Conservation (phyloP, 2,329 filamentous ascomycete genomes). For the Davidsoniella australis region DNA sequence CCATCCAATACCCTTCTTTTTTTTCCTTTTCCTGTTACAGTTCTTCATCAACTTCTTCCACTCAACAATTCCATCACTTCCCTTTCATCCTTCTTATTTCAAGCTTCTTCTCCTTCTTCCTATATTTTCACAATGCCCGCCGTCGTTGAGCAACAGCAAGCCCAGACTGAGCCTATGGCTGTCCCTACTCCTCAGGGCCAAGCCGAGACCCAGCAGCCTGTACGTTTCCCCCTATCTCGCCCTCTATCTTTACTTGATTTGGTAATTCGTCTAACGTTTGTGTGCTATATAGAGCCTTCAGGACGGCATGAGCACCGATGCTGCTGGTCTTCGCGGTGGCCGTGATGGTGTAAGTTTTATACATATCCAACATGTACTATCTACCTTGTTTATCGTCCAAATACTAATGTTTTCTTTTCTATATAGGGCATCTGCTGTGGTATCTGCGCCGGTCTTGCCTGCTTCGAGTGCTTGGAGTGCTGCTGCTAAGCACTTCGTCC, state of each 20-base stretch:
- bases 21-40: neutral
- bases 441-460: constrained; percentile 24
- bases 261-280: neutral
- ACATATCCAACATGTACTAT: neutral
- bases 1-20: neutral
- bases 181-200: neutral
- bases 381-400: neutral
- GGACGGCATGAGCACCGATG: constrained; percentile 2
- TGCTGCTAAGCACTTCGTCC: constrained; percentile 15
- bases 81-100: too few relatives aligned
- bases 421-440: constrained; percentile 24
- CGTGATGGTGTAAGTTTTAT: constrained; percentile 5
- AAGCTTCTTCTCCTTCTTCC: too few relatives aligned
- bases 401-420: neutral
- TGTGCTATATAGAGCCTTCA: neutral
- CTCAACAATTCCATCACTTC: neutral
- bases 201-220: constrained; percentile 7
- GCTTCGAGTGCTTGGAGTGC: constrained; percentile 22
- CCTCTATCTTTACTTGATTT: neutral
- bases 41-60: neutral
- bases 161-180: constrained; percentile 2
- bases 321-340: constrained; percentile 5
- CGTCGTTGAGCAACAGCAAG: constrained; percentile 4
- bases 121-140: neutral
- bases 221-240: neutral